These are phyloP conservation scores for Penicillium sp. DNA, from an alignment of 2,329 filamentous ascomycete genomes.

Conservation along the genomic window DNA sequence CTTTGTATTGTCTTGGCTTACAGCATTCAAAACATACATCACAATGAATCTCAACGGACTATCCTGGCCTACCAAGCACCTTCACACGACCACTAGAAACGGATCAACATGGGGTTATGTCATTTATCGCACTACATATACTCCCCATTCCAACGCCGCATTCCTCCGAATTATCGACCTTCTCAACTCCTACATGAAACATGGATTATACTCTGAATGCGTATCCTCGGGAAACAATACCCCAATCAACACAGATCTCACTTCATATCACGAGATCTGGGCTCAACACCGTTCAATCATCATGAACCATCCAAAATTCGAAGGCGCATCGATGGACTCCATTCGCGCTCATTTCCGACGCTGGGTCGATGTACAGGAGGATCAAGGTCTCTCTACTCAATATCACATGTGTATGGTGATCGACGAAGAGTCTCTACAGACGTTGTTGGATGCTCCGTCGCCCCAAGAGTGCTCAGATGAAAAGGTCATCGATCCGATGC, in stretches of 20 bases:
- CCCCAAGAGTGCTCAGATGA: not conserved
- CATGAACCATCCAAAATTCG: not conserved
- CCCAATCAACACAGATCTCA: not conserved
- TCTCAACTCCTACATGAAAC: constrained; percentile 4
- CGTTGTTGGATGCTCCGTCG: not conserved
- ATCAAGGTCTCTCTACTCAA: not conserved
- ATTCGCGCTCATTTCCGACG: not conserved
- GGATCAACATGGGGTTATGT: constrained; percentile 5
- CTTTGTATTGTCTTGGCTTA: not conserved
- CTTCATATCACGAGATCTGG: not conserved
- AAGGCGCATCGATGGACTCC: not conserved
- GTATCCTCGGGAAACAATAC: not conserved
- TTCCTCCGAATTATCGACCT: constrained; percentile 1
- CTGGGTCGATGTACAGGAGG: not conserved
- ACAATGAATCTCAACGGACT: not conserved
- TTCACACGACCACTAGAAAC: not conserved
- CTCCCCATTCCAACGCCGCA: not conserved
- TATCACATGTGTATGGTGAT: constrained; percentile 6
- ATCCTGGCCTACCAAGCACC: not conserved
- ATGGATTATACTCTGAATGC: not conserved
- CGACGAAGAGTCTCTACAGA: constrained; percentile 1
- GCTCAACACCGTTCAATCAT: not conserved
- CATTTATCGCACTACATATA: constrained; percentile 7
- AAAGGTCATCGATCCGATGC: not conserved
- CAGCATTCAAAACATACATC: not conserved